Conservation (phyloP, 441 rosid species). For the Metrosideros polymorpha region DNA sequence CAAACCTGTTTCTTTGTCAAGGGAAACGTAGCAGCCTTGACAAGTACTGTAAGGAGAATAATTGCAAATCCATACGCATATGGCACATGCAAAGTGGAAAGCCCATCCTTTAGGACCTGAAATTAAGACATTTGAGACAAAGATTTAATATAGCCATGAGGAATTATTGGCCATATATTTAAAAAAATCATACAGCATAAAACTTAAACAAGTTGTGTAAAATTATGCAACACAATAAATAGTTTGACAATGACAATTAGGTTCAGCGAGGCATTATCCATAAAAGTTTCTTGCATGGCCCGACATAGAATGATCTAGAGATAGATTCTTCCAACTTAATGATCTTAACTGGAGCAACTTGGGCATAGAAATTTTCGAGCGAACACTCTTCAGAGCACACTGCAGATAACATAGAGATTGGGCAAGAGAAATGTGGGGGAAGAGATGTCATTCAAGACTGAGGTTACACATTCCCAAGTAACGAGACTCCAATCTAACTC, state of each 20-base stretch:
- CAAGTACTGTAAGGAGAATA: slow-evolving; percentile 76
- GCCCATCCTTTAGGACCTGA: slow-evolving; percentile 79
- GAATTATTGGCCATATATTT: background rate
- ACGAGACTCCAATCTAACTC: background rate
- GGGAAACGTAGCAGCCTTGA: slow-evolving; percentile 90
- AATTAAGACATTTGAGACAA: slow-evolving; percentile 1
- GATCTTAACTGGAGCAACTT: background rate
- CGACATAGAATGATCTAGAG: background rate
- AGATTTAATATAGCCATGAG: background rate
- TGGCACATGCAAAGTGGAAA: slow-evolving; percentile 69
- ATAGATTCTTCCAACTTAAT: background rate
- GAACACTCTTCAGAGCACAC: background rate
- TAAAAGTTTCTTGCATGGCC: background rate
- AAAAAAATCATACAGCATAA: background rate
- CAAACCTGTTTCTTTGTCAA: slow-evolving; percentile 89
- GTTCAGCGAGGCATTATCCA: background rate
- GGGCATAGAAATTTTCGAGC: background rate
- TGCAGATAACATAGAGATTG: background rate
- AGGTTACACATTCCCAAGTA: background rate
- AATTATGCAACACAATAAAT: background rate
- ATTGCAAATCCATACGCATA: slow-evolving; percentile 91
- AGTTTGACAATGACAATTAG: background rate
- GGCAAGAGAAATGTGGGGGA: background rate
- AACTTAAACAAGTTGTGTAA: background rate
- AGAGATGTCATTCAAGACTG: background rate